These are phyloP conservation scores for Peniophora sp. DNA, from an alignment of 1,284 basidiomycete genomes.

Conservation along the genomic window DNA sequence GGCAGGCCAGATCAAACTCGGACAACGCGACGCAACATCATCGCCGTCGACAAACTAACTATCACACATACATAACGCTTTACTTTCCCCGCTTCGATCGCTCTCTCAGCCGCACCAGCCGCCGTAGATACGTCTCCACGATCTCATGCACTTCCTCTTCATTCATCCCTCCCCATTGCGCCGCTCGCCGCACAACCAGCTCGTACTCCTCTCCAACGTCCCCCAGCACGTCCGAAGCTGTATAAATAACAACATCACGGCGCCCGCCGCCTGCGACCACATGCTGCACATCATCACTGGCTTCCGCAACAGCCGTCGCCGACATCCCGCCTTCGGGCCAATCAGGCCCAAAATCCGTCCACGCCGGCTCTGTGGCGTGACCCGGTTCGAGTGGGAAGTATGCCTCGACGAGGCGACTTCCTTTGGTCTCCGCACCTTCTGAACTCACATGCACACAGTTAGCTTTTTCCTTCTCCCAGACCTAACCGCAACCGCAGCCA, in stretches of 20 bases:
- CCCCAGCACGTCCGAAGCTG: slow-evolving; percentile 51
- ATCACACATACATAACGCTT: slow-evolving; percentile 1
- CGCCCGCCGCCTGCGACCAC: not conserved
- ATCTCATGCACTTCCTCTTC: slow-evolving; percentile 41
- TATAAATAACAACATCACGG: slow-evolving; percentile 46
- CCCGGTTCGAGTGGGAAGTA: slow-evolving; percentile 12
- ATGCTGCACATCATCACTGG: slow-evolving; percentile 12
- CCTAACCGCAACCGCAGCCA: not conserved
- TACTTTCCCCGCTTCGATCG: slow-evolving; percentile 13
- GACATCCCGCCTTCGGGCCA: slow-evolving; percentile 5
- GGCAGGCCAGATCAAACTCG: slow-evolving; percentile 1
- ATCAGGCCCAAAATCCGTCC: not conserved
- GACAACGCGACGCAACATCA: not conserved
- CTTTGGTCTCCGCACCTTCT: not conserved
- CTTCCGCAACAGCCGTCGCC: slow-evolving; percentile 10
- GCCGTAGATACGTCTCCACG: slow-evolving; percentile 52
- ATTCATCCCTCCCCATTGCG: slow-evolving; percentile 43
- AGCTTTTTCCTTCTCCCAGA: not conserved
- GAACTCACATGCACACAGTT: not conserved
- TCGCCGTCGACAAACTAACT: too few relatives aligned
- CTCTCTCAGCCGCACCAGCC: slow-evolving; percentile 45
- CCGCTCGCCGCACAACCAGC: slow-evolving; percentile 38
- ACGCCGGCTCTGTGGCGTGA: not conserved
- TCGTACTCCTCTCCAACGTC: slow-evolving; percentile 40
- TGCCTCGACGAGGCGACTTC: slow-evolving; percentile 7